These are phyloP conservation scores for Saccharomycopsis amapae DNA, from an alignment of 805 yeast genomes.

Conservation along the genomic window DNA sequence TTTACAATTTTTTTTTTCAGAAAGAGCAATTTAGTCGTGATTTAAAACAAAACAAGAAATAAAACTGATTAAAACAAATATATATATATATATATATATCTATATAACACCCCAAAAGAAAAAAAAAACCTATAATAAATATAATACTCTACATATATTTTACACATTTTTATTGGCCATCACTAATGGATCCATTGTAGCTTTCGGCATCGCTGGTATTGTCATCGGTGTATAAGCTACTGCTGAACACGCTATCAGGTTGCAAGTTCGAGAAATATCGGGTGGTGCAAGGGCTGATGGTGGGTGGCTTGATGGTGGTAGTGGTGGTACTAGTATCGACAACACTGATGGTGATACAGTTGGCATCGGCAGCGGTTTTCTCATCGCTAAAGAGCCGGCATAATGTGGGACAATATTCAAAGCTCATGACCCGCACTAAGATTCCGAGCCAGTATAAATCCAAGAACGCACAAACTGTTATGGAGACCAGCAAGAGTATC, in stretches of 20 bases:
- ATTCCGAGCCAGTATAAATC: neutral
- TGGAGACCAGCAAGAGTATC: neutral
- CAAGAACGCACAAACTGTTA: neutral
- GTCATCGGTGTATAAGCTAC: neutral
- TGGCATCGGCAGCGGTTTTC: neutral
- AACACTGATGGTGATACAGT: neutral
- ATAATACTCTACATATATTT: no score
- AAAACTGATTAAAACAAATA: no score
- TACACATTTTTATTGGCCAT: no score
- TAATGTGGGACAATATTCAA: neutral
- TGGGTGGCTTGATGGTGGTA: neutral
- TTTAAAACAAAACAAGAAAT: no score
- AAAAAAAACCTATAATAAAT: no score
- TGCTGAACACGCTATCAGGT: neutral
- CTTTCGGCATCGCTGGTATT: neutral
- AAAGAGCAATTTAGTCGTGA: no score
- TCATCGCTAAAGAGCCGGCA: no score
- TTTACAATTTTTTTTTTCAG: no score
- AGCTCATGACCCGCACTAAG: neutral
- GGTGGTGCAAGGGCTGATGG: neutral
- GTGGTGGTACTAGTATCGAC: neutral
- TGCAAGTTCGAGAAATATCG: neutral
- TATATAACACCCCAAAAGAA: no score
- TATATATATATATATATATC: no score
- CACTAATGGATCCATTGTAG: neutral